Evolutionary conservation across 352 stramenopile species (phyloP), one percentile per base, ranked within the genome.

Genomic region (Phytopythium oedochilum): DNA sequence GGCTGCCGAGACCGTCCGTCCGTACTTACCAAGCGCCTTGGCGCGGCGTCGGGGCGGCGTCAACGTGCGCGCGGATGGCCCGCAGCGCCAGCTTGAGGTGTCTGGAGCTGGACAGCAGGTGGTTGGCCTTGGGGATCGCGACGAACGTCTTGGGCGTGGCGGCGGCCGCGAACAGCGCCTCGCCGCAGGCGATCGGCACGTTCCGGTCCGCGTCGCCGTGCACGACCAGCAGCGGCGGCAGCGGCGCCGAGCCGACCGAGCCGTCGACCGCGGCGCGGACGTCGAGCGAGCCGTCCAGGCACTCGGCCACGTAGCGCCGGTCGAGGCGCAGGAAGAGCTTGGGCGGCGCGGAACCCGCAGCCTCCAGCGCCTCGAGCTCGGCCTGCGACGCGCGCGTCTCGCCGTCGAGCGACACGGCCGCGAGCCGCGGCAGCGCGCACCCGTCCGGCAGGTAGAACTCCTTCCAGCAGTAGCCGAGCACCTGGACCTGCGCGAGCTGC

Each of bases 71-170:
- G 53, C 60, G 43, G 20, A 92, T 82, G 43, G 68, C 78, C 44
- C 67, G 59, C 44, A 88, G 40, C 14, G 74, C 76, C 56, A 75
- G 79, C 63, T 92, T 92, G 26, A 89, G 61, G 46, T 89, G 82
- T 54, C 85, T 88, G 1, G 76, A 77, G 60, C 86, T 89, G 39
- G 75, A 76, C 40, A 92, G 64, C 69, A 92, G 39, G 70, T 92
- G 82, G 64, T 89, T 92, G n/a, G 70, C 82, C 26, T 69, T 74
- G 7, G 73, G 51, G 36, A 92, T 82, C 11, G 46, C 46, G 31
- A 89, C 23, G 26, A 85, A 83, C 8, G 55, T 62, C 63, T 88
- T 88, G 11, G 78, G 81, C 50, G 83, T 63, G 1, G 61, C 64
- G n/a, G 82, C 77, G 5, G 70, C 69, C 40, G 40, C 55, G 31